These are phyloP conservation scores for Saccharomycopsis javanensis DNA, from an alignment of 805 yeast genomes.

Conservation along the genomic window DNA sequence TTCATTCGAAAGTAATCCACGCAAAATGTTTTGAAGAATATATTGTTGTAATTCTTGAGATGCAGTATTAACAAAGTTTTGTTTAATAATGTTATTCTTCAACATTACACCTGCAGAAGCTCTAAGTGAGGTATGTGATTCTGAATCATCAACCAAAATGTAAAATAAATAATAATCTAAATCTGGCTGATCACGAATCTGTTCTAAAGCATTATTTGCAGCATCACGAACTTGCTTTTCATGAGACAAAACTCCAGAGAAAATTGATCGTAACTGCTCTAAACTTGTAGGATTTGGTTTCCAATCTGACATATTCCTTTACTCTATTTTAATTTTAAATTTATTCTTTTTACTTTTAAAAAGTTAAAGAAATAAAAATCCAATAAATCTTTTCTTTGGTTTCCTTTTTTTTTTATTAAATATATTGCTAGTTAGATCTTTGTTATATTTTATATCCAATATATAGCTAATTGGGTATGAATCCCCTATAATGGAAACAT, in stretches of 20 bases:
- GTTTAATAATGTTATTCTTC: conserved; percentile 59
- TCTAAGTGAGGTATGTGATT: conserved; percentile 45
- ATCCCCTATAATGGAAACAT: too few relatives aligned
- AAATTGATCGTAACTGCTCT: conserved; percentile 28
- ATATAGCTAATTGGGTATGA: too few relatives aligned
- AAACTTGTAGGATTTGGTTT: conserved; percentile 10
- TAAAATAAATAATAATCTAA: conserved; percentile 71
- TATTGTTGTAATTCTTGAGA: conserved; percentile 27
- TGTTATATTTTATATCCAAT: too few relatives aligned
- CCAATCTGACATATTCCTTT: conserved; percentile 9
- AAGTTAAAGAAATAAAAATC: too few relatives aligned
- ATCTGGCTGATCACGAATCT: conserved; percentile 64
- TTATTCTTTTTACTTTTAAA: too few relatives aligned
- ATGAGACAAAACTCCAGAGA: conserved; percentile 64
- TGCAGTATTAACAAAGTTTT: conserved; percentile 22
- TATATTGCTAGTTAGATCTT: too few relatives aligned
- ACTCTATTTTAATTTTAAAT: too few relatives aligned
- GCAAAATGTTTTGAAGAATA: conserved; percentile 29
- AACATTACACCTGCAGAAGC: conserved; percentile 85
- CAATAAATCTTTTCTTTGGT: too few relatives aligned
- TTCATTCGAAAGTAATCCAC: conserved; percentile 43
- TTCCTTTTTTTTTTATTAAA: too few relatives aligned
- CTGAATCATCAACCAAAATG: conserved; percentile 49
- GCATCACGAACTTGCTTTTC: conserved; percentile 42
- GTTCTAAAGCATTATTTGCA: conserved; percentile 66